Percentiles rank a stretch among this genome's conserved stretches.
phyloP scores from a whole-genome alignment of 805 yeast genomes.

The Starmerella vitae region DNA sequence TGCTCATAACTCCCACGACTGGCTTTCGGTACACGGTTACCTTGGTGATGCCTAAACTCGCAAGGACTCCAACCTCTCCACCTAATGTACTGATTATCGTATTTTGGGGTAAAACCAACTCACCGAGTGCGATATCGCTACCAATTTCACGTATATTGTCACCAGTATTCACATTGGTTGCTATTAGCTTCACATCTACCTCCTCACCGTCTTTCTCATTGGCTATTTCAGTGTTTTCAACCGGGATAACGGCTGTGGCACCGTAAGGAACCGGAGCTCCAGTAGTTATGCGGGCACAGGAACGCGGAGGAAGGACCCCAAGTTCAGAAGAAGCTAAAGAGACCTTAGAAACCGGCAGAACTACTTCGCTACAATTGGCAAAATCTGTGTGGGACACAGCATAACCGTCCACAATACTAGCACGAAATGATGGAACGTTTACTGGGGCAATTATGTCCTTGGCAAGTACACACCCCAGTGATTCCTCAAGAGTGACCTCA shows the following conservation, averaged over 20 bases:
- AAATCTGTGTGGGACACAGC: slow-evolving; percentile 37
- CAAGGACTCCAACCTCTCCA: slow-evolving; percentile 39
- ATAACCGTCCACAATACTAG: slow-evolving; percentile 45
- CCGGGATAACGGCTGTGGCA: slow-evolving; percentile 41
- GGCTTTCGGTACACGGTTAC: slow-evolving; percentile 34
- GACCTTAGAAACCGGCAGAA: slow-evolving; percentile 25
- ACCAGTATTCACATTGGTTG: slow-evolving; percentile 29
- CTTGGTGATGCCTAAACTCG: slow-evolving; percentile 33
- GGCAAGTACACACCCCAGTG: slow-evolving; percentile 32
- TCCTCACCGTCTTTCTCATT: slow-evolving; percentile 35
- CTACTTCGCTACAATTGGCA: slow-evolving; percentile 26
- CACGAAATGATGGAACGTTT: slow-evolving; percentile 38
- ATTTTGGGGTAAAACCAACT: slow-evolving; percentile 30
- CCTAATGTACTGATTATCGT: slow-evolving; percentile 32
- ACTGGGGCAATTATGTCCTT: slow-evolving; percentile 31
- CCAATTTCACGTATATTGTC: slow-evolving; percentile 40
- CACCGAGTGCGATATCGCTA: slow-evolving; percentile 34
- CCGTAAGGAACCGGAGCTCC: slow-evolving; percentile 48
- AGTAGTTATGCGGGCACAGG: slow-evolving; percentile 38
- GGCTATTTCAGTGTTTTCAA: slow-evolving; percentile 37
- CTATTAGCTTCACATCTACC: slow-evolving; percentile 30
- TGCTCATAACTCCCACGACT: slow-evolving; percentile 35
- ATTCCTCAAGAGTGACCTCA: slow-evolving; percentile 24
- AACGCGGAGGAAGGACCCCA: slow-evolving; percentile 26
- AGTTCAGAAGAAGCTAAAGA: slow-evolving; percentile 23